These are phyloP conservation scores for Diplodia corticola DNA, from an alignment of 2,329 filamentous ascomycete genomes.

Conservation along the genomic window DNA sequence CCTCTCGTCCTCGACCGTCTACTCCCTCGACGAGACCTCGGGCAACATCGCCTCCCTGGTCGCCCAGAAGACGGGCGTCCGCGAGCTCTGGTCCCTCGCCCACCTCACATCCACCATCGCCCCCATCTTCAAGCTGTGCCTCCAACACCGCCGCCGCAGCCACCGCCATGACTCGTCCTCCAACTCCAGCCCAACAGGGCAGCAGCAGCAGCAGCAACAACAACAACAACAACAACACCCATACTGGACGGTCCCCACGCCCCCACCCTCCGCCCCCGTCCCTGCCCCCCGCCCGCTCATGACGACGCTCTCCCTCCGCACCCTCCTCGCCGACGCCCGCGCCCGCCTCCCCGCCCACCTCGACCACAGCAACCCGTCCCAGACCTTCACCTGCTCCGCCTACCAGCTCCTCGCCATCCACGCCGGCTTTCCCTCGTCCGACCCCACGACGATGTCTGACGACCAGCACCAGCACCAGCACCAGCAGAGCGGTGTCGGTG, in stretches of 20 bases:
- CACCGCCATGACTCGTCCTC: not conserved
- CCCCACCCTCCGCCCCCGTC: not conserved
- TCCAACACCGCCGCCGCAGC: not conserved
- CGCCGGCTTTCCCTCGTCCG: not conserved
- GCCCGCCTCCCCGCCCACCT: not conserved
- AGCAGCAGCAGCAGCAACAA: not conserved
- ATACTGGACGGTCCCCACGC: not conserved
- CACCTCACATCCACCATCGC: conserved; percentile 27
- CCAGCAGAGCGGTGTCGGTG: not conserved
- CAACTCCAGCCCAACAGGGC: not conserved
- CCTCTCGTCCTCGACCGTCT: conserved; percentile 26
- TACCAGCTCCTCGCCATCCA: not conserved
- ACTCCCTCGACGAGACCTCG: conserved; percentile 26
- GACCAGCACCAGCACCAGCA: not conserved
- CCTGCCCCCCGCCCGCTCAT: not conserved
- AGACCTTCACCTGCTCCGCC: not conserved
- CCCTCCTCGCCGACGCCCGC: not conserved
- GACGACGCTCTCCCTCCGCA: not conserved
- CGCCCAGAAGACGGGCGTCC: conserved; percentile 25
- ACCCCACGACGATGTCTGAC: not conserved
- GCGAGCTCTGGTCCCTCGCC: conserved; percentile 27
- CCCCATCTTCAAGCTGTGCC: conserved; percentile 7
- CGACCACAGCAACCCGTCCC: not conserved
- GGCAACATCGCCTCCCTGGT: conserved; percentile 28
- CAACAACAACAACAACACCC: not conserved